These are phyloP conservation scores for Lecanicillium sp. DNA, from an alignment of 2,329 filamentous ascomycete species.

Conservation along the genomic window DNA sequence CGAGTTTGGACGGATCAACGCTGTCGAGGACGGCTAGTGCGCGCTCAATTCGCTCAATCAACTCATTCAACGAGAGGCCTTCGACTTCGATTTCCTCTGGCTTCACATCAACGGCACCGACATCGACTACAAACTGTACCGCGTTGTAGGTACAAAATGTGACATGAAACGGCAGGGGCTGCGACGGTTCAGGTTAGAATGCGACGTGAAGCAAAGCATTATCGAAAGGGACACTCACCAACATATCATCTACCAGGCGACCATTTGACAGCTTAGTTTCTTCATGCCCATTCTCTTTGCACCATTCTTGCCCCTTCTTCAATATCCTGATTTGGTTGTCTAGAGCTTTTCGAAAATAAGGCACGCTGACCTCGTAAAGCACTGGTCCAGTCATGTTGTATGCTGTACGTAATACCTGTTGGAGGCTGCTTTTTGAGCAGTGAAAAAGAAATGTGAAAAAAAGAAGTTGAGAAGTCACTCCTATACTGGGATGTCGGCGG, in stretches of 20 bases:
- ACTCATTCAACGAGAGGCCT: not conserved
- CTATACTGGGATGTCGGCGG: too few relatives aligned
- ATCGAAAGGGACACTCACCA: not conserved
- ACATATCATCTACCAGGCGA: conserved; percentile 1
- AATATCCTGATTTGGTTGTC: conserved; percentile 1
- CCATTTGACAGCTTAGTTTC: not conserved
- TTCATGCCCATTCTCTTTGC: not conserved
- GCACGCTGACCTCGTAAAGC: conserved; percentile 1
- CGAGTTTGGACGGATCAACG: not conserved
- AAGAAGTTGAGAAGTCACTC: too few relatives aligned
- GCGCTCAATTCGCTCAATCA: not conserved
- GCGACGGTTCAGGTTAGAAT: not conserved
- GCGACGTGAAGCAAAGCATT: not conserved
- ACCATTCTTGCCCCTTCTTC: conserved; percentile 1
- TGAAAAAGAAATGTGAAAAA: too few relatives aligned
- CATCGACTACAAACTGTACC: conserved; percentile 1
- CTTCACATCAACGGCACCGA: not conserved
- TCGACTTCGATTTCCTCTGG: not conserved
- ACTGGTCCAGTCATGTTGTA: conserved; percentile 1
- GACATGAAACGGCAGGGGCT: conserved; percentile 5
- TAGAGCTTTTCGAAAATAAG: not conserved
- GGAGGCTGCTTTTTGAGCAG: too few relatives aligned
- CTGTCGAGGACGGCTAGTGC: not conserved
- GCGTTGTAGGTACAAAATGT: conserved; percentile 1
- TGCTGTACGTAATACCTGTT: too few relatives aligned